Base-by-base conservation (phyloP, 164 flowering plant species). In the Santalum album region DNA sequence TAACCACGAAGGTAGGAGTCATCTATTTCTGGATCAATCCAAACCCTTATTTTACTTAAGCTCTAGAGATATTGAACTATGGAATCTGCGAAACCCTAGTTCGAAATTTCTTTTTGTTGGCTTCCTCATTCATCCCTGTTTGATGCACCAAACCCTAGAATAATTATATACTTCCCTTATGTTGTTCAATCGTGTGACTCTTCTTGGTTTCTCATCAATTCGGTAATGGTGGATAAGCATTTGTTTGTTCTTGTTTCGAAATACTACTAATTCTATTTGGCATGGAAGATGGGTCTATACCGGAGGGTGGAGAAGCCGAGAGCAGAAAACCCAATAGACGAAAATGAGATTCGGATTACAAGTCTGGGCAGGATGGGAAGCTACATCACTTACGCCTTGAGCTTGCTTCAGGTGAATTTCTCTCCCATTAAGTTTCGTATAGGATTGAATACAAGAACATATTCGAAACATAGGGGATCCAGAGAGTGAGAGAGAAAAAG, bases 291-390 rank as follows among this genome's bases (percentile, higher is more conserved):
- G 95, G 95, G 84, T 75, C 85, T 84, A 69, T 87, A 87, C 80
- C 85, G 79, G 75, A 82, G 78, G 57, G 89, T 87, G 58, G 96
- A 82, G 87, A 87, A 79, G 75, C 89, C 91, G 21, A 78, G 62
- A 62, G 82, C 65, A 16, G 91, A 81, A 56, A 65, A 85, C 11
- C 82, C 87, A 7, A 87, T 86, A 45, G 85, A 80, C 51, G 90
- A 76, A 72, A 86, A 86, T 57, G 95, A 84, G 77, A 86, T 86
- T 60, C 71, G 90, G 51, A 86, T 86, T 61, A 86, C 95, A 0
- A 80, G 86, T 60, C 87, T 79, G 58, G 96, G 91, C 12, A 70
- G 91, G 75, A 82, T 82, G 84, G 76, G 89, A 26, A 84, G 72
- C 77, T 87, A 82, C 45, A 84, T 87, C 73, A 82, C 91, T 18